These are phyloP conservation scores for Blastomyces percursus DNA, from an alignment of 2,329 filamentous ascomycete species.

Conservation along the genomic window DNA sequence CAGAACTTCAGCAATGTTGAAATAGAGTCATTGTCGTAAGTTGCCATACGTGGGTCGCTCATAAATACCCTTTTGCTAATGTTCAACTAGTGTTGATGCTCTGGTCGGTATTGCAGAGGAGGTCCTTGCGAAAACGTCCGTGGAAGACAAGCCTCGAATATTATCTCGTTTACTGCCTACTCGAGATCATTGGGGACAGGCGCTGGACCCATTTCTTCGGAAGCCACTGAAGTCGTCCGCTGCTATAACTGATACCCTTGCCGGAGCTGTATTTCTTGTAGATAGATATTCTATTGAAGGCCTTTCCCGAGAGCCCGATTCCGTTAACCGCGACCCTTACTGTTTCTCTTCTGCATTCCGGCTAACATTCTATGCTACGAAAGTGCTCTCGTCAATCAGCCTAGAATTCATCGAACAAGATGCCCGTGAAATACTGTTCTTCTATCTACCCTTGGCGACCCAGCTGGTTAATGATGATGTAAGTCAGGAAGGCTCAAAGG, in stretches of 20 bases:
- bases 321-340: slow-evolving; percentile 49
- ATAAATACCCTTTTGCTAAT: slow-evolving; percentile 7
- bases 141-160: slow-evolving; percentile 20
- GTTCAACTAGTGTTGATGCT: slow-evolving; percentile 40
- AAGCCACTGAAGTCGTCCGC: slow-evolving; percentile 45
- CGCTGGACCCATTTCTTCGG: slow-evolving; percentile 45
- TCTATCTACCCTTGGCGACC: slow-evolving; percentile 43
- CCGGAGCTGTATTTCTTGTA: slow-evolving; percentile 58
- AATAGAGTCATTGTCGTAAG: slow-evolving; percentile 37
- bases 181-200: slow-evolving; percentile 52
- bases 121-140: slow-evolving; percentile 29
- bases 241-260: slow-evolving; percentile 61
- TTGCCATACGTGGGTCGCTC: slow-evolving; percentile 8
- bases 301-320: slow-evolving; percentile 19
- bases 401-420: slow-evolving; percentile 24
- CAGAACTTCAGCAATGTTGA: slow-evolving; percentile 40
- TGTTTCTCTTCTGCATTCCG: slow-evolving; percentile 63
- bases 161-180: slow-evolving; percentile 50
- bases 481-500: slow-evolving; percentile 45
- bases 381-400: slow-evolving; percentile 42
- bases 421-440: slow-evolving; percentile 34
- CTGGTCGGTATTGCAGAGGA: slow-evolving; percentile 46
- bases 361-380: slow-evolving; percentile 59
- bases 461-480: slow-evolving; percentile 51
- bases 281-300: slow-evolving; percentile 22